These are phyloP conservation scores for Solanum bulbocastanum DNA, from an alignment of 257 asterid species.

Conservation along the genomic window DNA sequence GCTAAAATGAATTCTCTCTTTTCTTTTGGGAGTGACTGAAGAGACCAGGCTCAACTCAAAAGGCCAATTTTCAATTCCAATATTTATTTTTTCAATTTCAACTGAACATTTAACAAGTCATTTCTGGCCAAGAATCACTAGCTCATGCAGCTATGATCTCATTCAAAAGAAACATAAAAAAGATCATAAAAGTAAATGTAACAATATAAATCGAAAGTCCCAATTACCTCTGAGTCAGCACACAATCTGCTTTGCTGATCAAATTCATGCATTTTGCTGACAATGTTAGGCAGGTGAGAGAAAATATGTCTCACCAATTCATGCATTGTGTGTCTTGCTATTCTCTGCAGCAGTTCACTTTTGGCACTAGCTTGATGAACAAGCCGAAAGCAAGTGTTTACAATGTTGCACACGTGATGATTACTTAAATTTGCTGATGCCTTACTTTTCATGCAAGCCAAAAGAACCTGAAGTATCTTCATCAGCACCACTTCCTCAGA, in stretches of 20 bases:
- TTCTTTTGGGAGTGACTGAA: too few species aligned
- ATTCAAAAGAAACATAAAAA: background rate
- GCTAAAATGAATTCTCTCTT: too few species aligned
- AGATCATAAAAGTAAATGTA: background rate
- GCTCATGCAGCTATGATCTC: background rate
- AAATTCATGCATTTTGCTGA: background rate
- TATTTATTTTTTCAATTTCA: background rate
- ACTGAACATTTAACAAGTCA: background rate
- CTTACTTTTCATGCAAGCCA: constrained; percentile 4
- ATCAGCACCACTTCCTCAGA: constrained; percentile 7
- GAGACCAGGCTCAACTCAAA: background rate
- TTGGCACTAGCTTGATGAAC: constrained; percentile 8
- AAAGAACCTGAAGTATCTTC: constrained; percentile 2
- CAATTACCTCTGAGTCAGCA: background rate
- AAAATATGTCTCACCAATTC: constrained; percentile 3
- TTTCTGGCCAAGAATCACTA: background rate
- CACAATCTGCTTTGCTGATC: background rate
- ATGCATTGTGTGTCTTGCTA: constrained; percentile 1
- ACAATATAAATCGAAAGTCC: background rate
- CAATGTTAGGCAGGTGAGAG: background rate
- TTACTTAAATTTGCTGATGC: background rate
- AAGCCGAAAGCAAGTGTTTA: constrained; percentile 1
- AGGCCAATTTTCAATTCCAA: background rate
- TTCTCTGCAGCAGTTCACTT: constrained; percentile 3
- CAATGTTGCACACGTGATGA: constrained; percentile 3